Evolutionary conservation across 768 basidiomycete species (phyloP).

Genomic region (Hericium erinaceus): DNA sequence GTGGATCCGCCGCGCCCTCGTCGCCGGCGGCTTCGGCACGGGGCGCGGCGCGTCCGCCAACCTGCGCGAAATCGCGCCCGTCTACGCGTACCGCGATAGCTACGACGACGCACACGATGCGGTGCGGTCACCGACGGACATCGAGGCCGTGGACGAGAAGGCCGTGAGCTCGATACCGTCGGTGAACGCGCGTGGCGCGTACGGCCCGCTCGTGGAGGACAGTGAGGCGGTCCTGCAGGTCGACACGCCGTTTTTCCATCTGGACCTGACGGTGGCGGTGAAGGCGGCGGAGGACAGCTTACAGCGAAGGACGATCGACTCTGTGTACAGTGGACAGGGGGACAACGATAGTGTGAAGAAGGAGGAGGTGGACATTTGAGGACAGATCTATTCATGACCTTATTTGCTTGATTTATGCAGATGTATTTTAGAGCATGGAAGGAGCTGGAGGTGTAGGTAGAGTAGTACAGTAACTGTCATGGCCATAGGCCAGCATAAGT

Average conservation of each 20-base stretch:
- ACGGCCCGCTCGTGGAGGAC: constrained; percentile 3
- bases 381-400: no score
- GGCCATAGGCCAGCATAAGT: no score
- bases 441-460: no score
- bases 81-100: constrained; percentile 55
- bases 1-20: constrained; percentile 84
- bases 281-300: constrained; percentile 19
- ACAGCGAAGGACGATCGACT: neutral
- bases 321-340: neutral
- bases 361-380: no score
- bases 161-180: neutral
- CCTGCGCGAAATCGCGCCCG: constrained; percentile 62
- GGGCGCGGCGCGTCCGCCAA: constrained; percentile 36
- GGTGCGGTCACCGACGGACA: constrained; percentile 7
- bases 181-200: neutral
- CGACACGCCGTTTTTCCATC: constrained; percentile 84
- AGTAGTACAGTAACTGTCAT: no score
- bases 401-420: no score
- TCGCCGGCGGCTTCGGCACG: constrained; percentile 86
- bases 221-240: constrained; percentile 29
- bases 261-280: constrained; percentile 30
- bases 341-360: no score
- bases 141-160: constrained; percentile 4
- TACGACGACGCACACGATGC: constrained; percentile 21
- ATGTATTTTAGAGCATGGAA: no score